Evolutionary conservation across 768 basidiomycete species (phyloP), one percentile per base, ranked within the genome.

Genomic region (Leccinum aurantiacum): DNA sequence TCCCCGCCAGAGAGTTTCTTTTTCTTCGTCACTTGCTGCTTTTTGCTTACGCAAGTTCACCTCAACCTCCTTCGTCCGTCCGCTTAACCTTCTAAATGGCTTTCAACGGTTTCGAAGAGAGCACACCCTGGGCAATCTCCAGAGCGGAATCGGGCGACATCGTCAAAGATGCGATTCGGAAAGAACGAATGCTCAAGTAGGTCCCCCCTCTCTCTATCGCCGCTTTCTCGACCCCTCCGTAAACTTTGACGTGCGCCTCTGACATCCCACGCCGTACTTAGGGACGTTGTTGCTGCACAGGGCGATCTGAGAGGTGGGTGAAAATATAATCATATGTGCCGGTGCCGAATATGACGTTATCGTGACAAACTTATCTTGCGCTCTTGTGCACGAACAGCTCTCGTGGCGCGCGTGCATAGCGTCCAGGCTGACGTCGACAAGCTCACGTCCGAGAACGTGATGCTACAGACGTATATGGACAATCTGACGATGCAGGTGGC

Each of bases 401-500:
- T 93, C 63, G 70, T 90, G 33, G 77, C 78, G 15, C 84, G 89
- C 61, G 86, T 88, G 3, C 84, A 89, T 63, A 75, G 77, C 29
- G 85, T 89, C 9, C 89, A 93, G 74, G 80, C 79, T 59, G 92
- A 94, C 63, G 82, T 90, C n/a, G 89, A 93, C 62, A 92, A 90
- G 72, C 78, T 94, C 22, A 75, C 80, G 2, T 89, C 90, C 4
- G 89, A 87, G 53, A 94, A 94, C 63, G 86, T 87, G 58, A 93
- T 87, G 6, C 76, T 94, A 57, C 91, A 94, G 69, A 89, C 87
- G 85, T 94, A 94, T 69, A 92, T 93, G 68, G 91, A 94, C 70
- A 94, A 94, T 66, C 71, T 94, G 66, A 93, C 92, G 0, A 80
- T 90, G 67, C 92, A 94, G 73, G 90, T 93, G 86, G 88, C 90